Evolutionary conservation across 257 asterid genomes (phyloP), one percentile per base, ranked within the genome.

Genomic region (Rehmannia glutinosa): DNA sequence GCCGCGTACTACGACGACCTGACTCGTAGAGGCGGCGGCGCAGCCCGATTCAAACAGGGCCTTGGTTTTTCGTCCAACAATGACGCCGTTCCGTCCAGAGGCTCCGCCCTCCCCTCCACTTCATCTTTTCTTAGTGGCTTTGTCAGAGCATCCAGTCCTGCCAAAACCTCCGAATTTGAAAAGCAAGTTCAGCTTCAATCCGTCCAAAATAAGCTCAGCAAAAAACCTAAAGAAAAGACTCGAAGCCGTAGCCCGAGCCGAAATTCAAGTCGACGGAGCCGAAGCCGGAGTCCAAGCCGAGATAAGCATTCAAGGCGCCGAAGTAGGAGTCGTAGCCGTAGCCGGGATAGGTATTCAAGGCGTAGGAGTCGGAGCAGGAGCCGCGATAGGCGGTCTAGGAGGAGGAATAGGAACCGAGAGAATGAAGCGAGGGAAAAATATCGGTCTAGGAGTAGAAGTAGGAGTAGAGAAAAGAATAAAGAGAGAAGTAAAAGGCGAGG

Each of bases 1-100:
- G 98, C 98, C 2, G 97, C 96, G 1, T 84, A 86, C 71, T 92
- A 87, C 84, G 98, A 90, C 73, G 97, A 92, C 73, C 81, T 92
- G 12, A 84, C 86, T 8, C 95, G 96, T 1, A 83, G 91, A 73
- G 98, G 98, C 59, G 87, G 82, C 39, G 97, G 90, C 59, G 98
- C 98, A 67, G 96, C 98, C 43, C 81, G 90, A 51, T 90, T 86
- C 79, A 90, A 90, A 56, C 98, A 84, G 71, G 96, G 98, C 7
- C 94, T 93, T 45, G 97, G 98, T 68, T 90, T 87, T 80, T 81
- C 93, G 16, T 61, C 89, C 55, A 28, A 71, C 66, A 35, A 66
- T 75, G 82, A 77, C 78, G 78, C 62, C 72, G 78, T 77, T 68
- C 91, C 91, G 0, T 10, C 87, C 39, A 76, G 84, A 63, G 95